Conservation (phyloP, 169 alveolate species). For the Eimeria necatrix region DNA sequence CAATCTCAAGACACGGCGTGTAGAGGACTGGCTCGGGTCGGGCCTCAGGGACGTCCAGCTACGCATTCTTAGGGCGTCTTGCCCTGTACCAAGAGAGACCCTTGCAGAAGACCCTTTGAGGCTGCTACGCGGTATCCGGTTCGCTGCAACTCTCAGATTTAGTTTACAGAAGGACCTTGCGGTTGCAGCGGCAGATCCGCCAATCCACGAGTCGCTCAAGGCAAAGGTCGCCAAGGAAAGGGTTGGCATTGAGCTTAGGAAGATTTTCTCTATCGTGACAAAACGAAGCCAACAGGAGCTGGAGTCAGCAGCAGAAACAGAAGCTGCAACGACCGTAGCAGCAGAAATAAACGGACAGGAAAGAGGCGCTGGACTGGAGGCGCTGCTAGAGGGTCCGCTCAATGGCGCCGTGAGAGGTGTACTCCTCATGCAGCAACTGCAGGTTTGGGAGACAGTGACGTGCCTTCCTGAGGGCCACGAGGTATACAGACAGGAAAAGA, state of each 20-base stretch:
- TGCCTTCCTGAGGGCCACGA: neutral
- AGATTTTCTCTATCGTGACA: slow-evolving; percentile 68
- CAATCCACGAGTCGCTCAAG: slow-evolving; percentile 73
- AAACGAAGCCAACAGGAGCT: neutral
- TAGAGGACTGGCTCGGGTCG: slow-evolving; percentile 97
- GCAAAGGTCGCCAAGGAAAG: slow-evolving; percentile 83
- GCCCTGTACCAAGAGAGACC: slow-evolving; percentile 96
- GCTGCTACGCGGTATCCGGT: slow-evolving; percentile 97
- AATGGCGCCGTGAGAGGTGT: neutral
- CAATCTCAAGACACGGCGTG: slow-evolving; percentile 93
- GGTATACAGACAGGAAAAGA: neutral
- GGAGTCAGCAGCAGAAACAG: neutral
- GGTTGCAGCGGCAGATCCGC: slow-evolving; percentile 38
- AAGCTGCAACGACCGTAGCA: neutral
- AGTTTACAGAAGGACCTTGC: neutral
- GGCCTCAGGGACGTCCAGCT: slow-evolving; percentile 92
- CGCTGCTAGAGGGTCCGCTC: slow-evolving; percentile 21
- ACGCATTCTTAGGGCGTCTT: slow-evolving; percentile 91
- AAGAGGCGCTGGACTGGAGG: neutral
- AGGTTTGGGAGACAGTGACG: neutral
- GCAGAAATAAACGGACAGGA: neutral
- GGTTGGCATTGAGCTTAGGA: slow-evolving; percentile 83
- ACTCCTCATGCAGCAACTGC: slow-evolving; percentile 46
- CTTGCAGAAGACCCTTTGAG: slow-evolving; percentile 99
- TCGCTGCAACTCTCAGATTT: slow-evolving; percentile 88